These are phyloP conservation scores for Ceratobasidium sp. DNA, from an alignment of 1,284 basidiomycete species.

Conservation along the genomic window DNA sequence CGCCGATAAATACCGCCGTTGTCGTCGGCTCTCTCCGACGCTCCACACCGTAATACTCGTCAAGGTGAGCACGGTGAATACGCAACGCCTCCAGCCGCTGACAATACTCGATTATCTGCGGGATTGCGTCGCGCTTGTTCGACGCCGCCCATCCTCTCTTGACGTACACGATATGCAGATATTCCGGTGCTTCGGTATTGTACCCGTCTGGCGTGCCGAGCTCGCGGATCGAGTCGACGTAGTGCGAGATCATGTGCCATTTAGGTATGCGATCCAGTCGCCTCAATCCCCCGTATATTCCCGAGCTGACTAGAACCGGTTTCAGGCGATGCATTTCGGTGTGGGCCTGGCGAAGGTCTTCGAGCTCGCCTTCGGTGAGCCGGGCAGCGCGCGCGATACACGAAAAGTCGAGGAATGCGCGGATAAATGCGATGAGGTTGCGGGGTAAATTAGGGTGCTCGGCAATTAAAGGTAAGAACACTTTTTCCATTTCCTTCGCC, in stretches of 20 bases:
- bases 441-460: not conserved
- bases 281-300: not conserved
- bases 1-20: not conserved
- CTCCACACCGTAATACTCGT: not conserved
- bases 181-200: conserved; percentile 35
- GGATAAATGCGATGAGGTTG: not conserved
- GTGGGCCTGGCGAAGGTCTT: not conserved
- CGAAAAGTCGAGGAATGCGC: conserved; percentile 4
- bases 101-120: not conserved
- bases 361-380: not conserved
- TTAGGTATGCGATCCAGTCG: conserved; percentile 12
- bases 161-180: conserved; percentile 22
- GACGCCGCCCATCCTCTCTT: not conserved
- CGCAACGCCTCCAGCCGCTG: not conserved
- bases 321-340: not conserved
- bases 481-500: conserved; percentile 8
- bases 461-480: not conserved
- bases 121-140: not conserved
- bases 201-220: conserved; percentile 26
- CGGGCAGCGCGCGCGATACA: not conserved
- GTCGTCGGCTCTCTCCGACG: not conserved
- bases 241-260: conserved; percentile 34
- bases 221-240: not conserved
- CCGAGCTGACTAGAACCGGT: not conserved
- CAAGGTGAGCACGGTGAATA: not conserved